These are phyloP conservation scores for Zygotorulaspora chibaensis DNA, from an alignment of 805 yeast genomes.

Conservation along the genomic window DNA sequence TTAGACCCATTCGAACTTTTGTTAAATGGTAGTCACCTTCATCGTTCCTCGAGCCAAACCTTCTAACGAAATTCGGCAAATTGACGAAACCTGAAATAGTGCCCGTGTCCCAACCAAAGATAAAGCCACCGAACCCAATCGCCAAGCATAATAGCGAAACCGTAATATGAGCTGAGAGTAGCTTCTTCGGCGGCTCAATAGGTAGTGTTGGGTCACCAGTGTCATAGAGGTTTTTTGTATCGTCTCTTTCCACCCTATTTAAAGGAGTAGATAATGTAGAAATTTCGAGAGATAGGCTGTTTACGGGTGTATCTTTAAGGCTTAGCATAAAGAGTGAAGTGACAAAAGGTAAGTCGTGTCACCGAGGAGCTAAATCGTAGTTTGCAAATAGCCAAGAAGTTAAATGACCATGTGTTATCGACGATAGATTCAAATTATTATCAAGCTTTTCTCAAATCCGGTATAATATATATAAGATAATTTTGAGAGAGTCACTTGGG, in stretches of 20 bases:
- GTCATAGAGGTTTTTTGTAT: slow-evolving; percentile 12
- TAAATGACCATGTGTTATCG: too few relatives aligned
- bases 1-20: slow-evolving; percentile 49
- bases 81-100: slow-evolving; percentile 70
- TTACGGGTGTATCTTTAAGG: too few relatives aligned
- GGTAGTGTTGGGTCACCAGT: slow-evolving; percentile 10
- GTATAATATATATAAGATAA: too few relatives aligned
- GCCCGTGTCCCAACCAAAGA: slow-evolving; percentile 75
- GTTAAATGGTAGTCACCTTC: slow-evolving; percentile 46
- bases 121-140: slow-evolving; percentile 39
- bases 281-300: too few relatives aligned
- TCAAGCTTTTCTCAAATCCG: too few relatives aligned
- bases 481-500: too few relatives aligned
- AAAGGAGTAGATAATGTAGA: too few relatives aligned
- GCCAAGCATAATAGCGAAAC: slow-evolving; percentile 32
- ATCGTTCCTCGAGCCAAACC: slow-evolving; percentile 49
- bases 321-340: too few relatives aligned
- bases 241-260: slow-evolving; percentile 12
- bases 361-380: too few relatives aligned
- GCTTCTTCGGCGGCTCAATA: slow-evolving; percentile 31
- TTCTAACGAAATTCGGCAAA: slow-evolving; percentile 45
- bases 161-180: slow-evolving; percentile 34
- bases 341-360: too few relatives aligned
- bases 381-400: too few relatives aligned
- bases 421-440: too few relatives aligned